Conservation (phyloP, 345 rosid species). For the Salix suchowensis region DNA sequence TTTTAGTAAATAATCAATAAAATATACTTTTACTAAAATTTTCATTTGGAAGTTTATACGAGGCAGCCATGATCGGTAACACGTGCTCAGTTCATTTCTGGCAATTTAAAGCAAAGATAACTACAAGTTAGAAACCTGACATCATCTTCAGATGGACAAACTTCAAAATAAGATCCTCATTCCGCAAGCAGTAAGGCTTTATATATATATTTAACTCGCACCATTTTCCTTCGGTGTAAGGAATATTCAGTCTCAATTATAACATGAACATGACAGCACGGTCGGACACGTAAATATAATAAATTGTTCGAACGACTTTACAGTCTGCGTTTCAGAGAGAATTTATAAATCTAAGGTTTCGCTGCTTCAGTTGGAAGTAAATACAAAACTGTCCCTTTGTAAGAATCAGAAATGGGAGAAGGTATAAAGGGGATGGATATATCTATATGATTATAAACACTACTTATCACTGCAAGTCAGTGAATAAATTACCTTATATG, state of each 20-base stretch:
- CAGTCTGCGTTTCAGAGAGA: background rate
- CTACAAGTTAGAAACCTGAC: background rate
- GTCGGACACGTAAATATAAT: too few species aligned
- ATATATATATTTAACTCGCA: background rate
- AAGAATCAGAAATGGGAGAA: background rate
- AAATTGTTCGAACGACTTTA: background rate
- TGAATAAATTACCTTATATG: background rate
- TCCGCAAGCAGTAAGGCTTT: background rate
- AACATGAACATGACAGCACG: background rate
- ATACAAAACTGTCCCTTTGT: background rate
- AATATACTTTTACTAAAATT: too few species aligned
- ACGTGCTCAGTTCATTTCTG: background rate
- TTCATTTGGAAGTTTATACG: too few species aligned
- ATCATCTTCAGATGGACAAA: background rate
- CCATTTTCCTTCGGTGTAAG: background rate
- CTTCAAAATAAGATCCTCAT: background rate
- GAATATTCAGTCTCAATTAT: background rate
- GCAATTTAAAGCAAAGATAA: background rate
- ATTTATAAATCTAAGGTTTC: background rate
- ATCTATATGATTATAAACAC: conserved; percentile 3
- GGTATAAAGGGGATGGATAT: background rate
- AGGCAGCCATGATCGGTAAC: too few species aligned
- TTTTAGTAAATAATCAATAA: too few species aligned
- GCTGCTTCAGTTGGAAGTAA: background rate
- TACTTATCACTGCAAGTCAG: background rate